phyloP scores from a whole-genome alignment of 75 land plant genomes.

The Picea glauca region DNA sequence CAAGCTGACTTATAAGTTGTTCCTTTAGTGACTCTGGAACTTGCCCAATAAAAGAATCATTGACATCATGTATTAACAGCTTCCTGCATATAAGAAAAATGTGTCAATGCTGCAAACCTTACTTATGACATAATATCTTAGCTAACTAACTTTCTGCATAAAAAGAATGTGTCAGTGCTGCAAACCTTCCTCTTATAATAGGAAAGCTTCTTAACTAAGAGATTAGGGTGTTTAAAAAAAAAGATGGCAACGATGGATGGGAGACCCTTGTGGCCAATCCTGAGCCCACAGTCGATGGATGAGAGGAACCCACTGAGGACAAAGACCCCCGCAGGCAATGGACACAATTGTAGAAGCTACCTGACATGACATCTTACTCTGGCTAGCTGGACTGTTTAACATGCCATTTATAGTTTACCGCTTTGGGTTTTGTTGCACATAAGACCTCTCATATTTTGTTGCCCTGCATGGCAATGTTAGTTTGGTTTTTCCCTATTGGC shows the following conservation, averaged over 20 bases:
- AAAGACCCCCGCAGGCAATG: no score
- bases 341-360: no score
- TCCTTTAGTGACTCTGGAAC: conserved; percentile 42
- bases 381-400: no score
- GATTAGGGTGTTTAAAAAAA: background rate
- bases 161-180: background rate
- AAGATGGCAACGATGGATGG: background rate
- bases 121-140: background rate
- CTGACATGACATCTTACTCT: no score
- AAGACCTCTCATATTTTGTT: no score
- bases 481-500: no score
- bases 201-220: background rate
- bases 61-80: conserved; percentile 28
- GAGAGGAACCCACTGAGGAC: no score
- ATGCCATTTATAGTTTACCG: no score
- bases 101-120: background rate
- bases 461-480: no score
- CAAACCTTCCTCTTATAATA: background rate
- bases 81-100: conserved; percentile 23
- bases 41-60: conserved; percentile 23
- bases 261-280: no score
- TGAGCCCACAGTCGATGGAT: no score
- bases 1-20: conserved; percentile 27
- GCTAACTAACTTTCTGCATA: conserved; percentile 18
- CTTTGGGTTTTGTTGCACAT: no score